These are phyloP conservation scores for Pseudoperonospora humuli DNA, from an alignment of 352 stramenopile species.

Conservation along the genomic window DNA sequence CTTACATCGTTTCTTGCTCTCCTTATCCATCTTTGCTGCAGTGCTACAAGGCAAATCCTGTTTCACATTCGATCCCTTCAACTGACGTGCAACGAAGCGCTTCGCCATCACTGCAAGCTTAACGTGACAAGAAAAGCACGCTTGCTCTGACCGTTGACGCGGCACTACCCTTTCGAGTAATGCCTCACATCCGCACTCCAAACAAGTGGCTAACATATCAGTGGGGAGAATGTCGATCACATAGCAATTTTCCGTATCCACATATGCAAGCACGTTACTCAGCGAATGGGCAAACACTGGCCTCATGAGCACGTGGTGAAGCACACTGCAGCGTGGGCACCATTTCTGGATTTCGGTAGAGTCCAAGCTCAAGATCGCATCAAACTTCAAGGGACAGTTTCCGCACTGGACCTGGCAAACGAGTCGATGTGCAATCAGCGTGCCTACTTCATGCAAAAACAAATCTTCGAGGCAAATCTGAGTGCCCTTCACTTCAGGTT, in stretches of 20 bases:
- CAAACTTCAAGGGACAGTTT: conserved; percentile 72
- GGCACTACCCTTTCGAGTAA: conserved; percentile 45
- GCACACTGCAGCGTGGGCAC: conserved; percentile 71
- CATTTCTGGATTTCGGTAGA: conserved; percentile 49
- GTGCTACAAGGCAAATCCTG: conserved; percentile 3
- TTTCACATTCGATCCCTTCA: conserved; percentile 11
- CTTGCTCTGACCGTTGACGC: conserved; percentile 48
- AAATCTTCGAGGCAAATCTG: conserved; percentile 57
- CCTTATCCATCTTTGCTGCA: conserved; percentile 21
- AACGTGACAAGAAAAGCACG: conserved; percentile 68
- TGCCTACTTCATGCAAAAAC: conserved; percentile 74
- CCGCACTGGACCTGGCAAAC: conserved; percentile 59
- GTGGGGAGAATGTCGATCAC: conserved; percentile 63
- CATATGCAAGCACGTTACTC: conserved; percentile 55
- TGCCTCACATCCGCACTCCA: conserved; percentile 58
- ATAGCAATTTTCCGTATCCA: conserved; percentile 66
- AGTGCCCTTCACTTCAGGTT: conserved; percentile 41
- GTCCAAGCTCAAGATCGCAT: conserved; percentile 43
- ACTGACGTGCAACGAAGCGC: conserved; percentile 36
- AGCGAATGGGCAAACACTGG: conserved; percentile 63
- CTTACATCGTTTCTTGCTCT: conserved; percentile 29
- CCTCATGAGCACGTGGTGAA: conserved; percentile 56
- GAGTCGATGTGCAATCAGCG: conserved; percentile 54
- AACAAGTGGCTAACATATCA: conserved; percentile 63
- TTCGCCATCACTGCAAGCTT: conserved; percentile 70